Evolutionary conservation across 805 yeast species (phyloP), one percentile per base, ranked within the genome.

Genomic region (Candida berthetii): DNA sequence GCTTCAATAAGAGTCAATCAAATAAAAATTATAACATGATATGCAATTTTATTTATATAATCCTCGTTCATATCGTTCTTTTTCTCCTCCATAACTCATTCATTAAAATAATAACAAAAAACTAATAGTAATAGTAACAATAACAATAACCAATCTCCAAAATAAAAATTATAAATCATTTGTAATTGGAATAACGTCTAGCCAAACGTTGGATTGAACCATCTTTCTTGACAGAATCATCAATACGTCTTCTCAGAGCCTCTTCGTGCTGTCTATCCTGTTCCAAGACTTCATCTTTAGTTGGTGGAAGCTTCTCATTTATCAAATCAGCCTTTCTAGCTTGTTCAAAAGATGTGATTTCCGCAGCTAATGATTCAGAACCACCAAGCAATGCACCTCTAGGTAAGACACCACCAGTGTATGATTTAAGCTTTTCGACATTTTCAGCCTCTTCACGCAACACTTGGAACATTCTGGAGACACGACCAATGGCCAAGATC

Each of bases 401-500:
- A 11, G 98, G 98, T 48, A 91, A 68, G 10, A 68, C 69, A n/a
- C 93, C 91, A 37, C 88, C 81, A 46, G 83, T 73, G 48, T 78
- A 69, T 15, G 72, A 71, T 64, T 88, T 87, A 54, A 91, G 71
- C 55, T 83, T 87, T 39, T 82, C 81, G 38, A 91, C 93, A 49
- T 79, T 80, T 60, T 87, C 97, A 37, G 90, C 75, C 55, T 91
- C 96, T 58, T 87, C 89, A 49, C 97, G 75, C 52, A 91, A 70
- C 7, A 90, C 83, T 47, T 81, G 83, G 64, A 85, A 90, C 95
- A 91, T 87, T 43, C 96, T 76, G 19, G 96, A 83, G 50, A 91
- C 87, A 50, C 96, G 78, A n/a, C 98, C 98, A 62, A 91, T 93
- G 13, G 98, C 98, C 53, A 91, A 65, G 40, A 93, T 85, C 70